Evolutionary conservation across 208 protist species (phyloP).

Genomic region (Blechomonas ayalai): DNA sequence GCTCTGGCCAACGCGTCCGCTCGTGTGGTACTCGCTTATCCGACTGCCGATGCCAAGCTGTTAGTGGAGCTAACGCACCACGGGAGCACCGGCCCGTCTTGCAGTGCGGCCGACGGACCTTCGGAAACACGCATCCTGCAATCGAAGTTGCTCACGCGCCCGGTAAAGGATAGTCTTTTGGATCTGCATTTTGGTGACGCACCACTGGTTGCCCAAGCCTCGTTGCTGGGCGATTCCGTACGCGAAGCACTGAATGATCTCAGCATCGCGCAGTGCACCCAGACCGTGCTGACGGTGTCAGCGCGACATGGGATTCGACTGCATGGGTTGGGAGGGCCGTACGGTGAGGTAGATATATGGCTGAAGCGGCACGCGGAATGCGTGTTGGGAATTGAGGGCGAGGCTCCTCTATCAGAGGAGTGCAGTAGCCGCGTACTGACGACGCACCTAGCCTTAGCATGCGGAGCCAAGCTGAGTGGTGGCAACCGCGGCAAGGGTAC

Average conservation of each 20-base stretch:
- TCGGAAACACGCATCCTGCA: slow-evolving; percentile 26
- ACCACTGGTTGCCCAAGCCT: slow-evolving; percentile 26
- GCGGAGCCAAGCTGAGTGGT: slow-evolving; percentile 14
- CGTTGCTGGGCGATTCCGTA: slow-evolving; percentile 42
- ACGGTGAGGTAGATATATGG: slow-evolving; percentile 37
- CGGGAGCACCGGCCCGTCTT: not conserved
- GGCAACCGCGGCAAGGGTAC: not conserved
- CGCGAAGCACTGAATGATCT: slow-evolving; percentile 60
- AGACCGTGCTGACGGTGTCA: slow-evolving; percentile 20
- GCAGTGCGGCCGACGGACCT: not conserved
- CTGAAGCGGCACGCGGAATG: slow-evolving; percentile 25
- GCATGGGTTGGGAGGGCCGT: slow-evolving; percentile 41
- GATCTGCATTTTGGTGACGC: slow-evolving; percentile 61
- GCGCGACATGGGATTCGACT: slow-evolving; percentile 32
- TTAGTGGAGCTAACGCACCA: slow-evolving; percentile 44
- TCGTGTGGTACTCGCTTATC: slow-evolving; percentile 40
- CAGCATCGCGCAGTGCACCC: slow-evolving; percentile 41
- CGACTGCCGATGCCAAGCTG: slow-evolving; percentile 37
- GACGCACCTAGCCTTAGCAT: slow-evolving; percentile 57
- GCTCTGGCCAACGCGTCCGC: slow-evolving; percentile 14
- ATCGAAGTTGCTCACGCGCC: slow-evolving; percentile 52
- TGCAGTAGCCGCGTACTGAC: slow-evolving; percentile 27
- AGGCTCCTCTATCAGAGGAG: slow-evolving; percentile 26
- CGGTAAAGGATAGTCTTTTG: slow-evolving; percentile 38
- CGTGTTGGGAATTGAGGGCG: no score